These are phyloP conservation scores for Penicillium sp. DNA, from an alignment of 2,329 filamentous ascomycete genomes.

Conservation along the genomic window DNA sequence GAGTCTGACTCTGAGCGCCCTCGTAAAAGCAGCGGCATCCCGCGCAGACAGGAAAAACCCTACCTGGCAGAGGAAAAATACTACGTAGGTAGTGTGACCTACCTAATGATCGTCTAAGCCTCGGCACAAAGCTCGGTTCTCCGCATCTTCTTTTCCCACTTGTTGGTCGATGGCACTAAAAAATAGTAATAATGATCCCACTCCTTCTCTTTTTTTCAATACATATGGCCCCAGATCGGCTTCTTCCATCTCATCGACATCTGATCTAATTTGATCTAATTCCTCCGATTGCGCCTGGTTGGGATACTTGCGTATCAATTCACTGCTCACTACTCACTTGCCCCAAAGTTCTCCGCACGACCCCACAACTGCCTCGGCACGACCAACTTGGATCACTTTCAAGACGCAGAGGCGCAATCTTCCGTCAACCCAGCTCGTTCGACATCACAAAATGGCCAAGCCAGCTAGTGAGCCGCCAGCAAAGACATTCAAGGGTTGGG, in stretches of 20 bases:
- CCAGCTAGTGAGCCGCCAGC: constrained; percentile 7
- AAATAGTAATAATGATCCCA: too few species aligned
- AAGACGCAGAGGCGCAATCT: too few species aligned
- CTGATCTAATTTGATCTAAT: background rate
- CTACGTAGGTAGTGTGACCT: background rate
- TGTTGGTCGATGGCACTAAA: background rate
- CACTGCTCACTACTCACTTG: too few species aligned
- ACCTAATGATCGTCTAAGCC: background rate
- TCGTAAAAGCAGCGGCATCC: background rate
- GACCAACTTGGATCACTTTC: too few species aligned
- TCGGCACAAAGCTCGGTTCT: constrained; percentile 7
- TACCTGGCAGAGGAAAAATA: constrained; percentile 9
- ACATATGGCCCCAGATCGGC: background rate
- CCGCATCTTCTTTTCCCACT: constrained; percentile 6
- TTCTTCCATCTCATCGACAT: background rate
- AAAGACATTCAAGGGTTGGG: constrained; percentile 38
- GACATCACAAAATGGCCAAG: constrained; percentile 1
- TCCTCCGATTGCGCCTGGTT: too few species aligned
- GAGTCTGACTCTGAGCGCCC: background rate
- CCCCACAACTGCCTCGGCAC: too few species aligned
- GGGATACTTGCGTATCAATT: too few species aligned
- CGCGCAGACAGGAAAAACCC: constrained; percentile 6
- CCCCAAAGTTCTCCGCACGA: too few species aligned
- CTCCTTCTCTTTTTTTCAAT: background rate
- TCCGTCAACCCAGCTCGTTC: too few species aligned